Base-by-base conservation (phyloP, 148 eudicot genomes). In the Rhododendron mucronatum region DNA sequence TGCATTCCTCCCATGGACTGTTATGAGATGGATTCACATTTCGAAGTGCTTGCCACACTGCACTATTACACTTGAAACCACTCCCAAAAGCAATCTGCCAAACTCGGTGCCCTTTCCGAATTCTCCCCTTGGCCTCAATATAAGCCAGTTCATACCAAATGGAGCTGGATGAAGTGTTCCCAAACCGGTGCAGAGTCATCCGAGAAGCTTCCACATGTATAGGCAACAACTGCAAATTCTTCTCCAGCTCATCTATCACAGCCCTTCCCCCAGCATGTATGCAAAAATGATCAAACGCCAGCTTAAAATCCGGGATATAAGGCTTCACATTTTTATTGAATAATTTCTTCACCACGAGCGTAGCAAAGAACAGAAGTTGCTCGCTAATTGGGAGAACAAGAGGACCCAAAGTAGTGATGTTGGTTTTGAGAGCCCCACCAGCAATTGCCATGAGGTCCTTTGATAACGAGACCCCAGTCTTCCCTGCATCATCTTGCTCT, bases 31-130 rank as follows among this genome's bases (percentile, higher is more conserved):
- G 87, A 51, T 85, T 83, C 5, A 91, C 90, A 44, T 80, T 86
- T 6, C 89, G 88, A 48, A 91, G 87, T 21, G 92, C 92, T 76
- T 90, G 71, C 92, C 93, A 91, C 18, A 91, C 92, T n/a, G 92
- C 93, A 69, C 93, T 90, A 50, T 91, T 91, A 83, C 93, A 91
- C 35, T 91, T 91, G 78, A 91, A 91, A 21, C 93, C 93, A 77
- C 92, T 91, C 75, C 92, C 93, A 83, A 91, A 91, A 28, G 93
- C 93, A 85, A 91, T 91, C 85, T 90, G 93, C 92, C 92, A 91
- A 16, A 91, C 91, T 41, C 89, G 44, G 20, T 91, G 33, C 12
- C 92, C 91, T 63, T 63, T 84, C 2, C 85, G 73, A 65, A 91
- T 86, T 78, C 91, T 89, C 11, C 92, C 91, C 82, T 90, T 90